phyloP scores from a whole-genome alignment of 768 basidiomycete species.

The Tephrocybe sp. region DNA sequence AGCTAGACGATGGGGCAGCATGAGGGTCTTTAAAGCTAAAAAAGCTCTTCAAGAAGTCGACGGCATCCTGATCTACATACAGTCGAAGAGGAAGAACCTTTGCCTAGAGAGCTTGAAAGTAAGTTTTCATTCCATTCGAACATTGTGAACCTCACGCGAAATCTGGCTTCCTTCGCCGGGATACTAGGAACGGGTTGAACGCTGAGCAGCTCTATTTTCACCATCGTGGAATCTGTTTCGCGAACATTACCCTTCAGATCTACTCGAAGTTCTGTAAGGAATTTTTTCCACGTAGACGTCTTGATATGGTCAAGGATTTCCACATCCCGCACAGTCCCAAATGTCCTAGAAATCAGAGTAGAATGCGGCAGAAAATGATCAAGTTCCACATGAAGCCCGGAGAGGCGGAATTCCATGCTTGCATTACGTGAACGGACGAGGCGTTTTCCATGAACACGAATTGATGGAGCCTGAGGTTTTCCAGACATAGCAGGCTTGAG shows the following conservation, averaged over 20 bases:
- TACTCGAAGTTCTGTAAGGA: constrained; percentile 80
- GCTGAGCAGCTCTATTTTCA: constrained; percentile 75
- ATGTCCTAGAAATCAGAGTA: constrained; percentile 59
- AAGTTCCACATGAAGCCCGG: constrained; percentile 59
- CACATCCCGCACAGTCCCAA: constrained; percentile 65
- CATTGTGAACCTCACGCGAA: constrained; percentile 54
- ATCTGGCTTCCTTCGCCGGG: constrained; percentile 70
- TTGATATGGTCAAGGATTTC: constrained; percentile 98
- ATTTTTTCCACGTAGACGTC: constrained; percentile 98
- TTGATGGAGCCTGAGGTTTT: constrained; percentile 36
- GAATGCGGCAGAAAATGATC: constrained; percentile 60
- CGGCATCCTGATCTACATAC: constrained; percentile 97
- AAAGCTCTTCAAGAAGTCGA: constrained; percentile 97
- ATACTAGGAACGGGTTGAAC: constrained; percentile 71
- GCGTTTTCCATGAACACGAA: constrained; percentile 51
- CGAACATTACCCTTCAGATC: constrained; percentile 87
- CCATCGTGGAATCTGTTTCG: constrained; percentile 93
- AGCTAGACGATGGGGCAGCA: constrained; percentile 29
- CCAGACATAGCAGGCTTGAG: constrained; percentile 50
- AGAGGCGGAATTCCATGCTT: constrained; percentile 81
- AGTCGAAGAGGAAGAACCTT: constrained; percentile 88
- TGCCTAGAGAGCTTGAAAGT: constrained; percentile 44
- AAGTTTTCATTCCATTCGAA: neutral
- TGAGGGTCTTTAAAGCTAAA: constrained; percentile 80
- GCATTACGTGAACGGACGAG: constrained; percentile 74